Percentiles rank a stretch among this genome's conserved stretches.
These are phyloP conservation scores for slime mould (Dictyostelium discoideum) DNA, from an alignment of 78 protist species.

Conservation along the genomic window DNA sequence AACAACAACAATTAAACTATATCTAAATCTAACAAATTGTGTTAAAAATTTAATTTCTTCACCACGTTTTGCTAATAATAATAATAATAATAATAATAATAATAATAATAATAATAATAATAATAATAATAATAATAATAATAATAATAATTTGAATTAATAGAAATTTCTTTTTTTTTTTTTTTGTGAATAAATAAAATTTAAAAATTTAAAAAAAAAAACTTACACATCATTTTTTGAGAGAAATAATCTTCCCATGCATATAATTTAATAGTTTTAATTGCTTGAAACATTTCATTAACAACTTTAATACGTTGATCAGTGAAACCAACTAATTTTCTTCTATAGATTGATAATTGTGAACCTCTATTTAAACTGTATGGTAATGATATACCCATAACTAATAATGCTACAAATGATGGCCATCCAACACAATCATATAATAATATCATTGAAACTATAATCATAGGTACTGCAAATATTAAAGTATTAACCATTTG, in stretches of 20 bases:
- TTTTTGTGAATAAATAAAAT: too few species aligned
- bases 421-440: conserved; percentile 28
- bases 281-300: conserved; percentile 87
- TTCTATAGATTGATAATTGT: background rate
- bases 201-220: background rate
- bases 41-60: background rate
- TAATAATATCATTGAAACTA: conserved; percentile 55
- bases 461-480: conserved; percentile 76
- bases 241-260: conserved; percentile 89
- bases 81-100: too few species aligned
- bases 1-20: conserved; percentile 12
- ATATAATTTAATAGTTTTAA: conserved; percentile 90
- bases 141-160: too few species aligned
- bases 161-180: too few species aligned
- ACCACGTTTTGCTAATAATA: background rate
- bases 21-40: background rate
- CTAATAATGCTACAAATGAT: conserved; percentile 46
- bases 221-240: background rate
- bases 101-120: too few species aligned
- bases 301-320: conserved; percentile 77
- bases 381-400: conserved; percentile 56
- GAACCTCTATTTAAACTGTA: conserved; percentile 19
- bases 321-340: conserved; percentile 15
- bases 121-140: background rate
- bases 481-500: conserved; percentile 81